Evolutionary conservation across 345 rosid species (phyloP), one percentile per base, ranked within the genome.

Genomic region (Citrus sinensis): DNA sequence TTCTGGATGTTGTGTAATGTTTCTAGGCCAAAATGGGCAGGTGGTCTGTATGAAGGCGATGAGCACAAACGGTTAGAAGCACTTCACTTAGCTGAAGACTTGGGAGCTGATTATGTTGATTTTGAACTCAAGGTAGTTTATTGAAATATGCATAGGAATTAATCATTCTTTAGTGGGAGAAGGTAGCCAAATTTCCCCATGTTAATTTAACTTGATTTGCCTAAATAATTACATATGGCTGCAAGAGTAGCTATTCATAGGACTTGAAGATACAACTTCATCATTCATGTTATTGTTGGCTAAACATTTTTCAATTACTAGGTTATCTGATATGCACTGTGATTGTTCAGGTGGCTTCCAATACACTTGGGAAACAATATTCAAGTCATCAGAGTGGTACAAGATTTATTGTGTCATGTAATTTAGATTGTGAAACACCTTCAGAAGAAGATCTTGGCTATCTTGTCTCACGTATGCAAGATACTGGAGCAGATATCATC

Each of bases 71-170:
- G 90, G 64, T 14, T 85, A 74, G 85, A 85, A 70, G 76, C 82
- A 37, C 89, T 89, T 70, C 60, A 9, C 65, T 73, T 88, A 37
- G 92, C 92, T 63, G 71, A 75, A 81, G 78, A 84, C 55, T 17
- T 89, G 20, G 91, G 91, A 32, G 92, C 94, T 71, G 89, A 89
- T 83, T 89, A 88, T 77, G 25, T 88, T 62, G 91, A 91, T 61
- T 30, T 85, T 25, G 94, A 91, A 78, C 78, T 87, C 78, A 79
- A 87, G 94, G 92, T 89, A 85, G 74, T 22, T 59, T 61, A 75
- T 59, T 62, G 35, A 66, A 11, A 17, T 61, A 39, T 61, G 40
- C n/a, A n/a, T 27, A 37, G 29, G 42, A 9, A 17, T 39, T 9
- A 39, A 7, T 60, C 11, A 60, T 39, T 35, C 4, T 63, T 63